Base-by-base conservation (phyloP, 2,329 filamentous ascomycete genomes). In the Aspergillus nomiae region DNA sequence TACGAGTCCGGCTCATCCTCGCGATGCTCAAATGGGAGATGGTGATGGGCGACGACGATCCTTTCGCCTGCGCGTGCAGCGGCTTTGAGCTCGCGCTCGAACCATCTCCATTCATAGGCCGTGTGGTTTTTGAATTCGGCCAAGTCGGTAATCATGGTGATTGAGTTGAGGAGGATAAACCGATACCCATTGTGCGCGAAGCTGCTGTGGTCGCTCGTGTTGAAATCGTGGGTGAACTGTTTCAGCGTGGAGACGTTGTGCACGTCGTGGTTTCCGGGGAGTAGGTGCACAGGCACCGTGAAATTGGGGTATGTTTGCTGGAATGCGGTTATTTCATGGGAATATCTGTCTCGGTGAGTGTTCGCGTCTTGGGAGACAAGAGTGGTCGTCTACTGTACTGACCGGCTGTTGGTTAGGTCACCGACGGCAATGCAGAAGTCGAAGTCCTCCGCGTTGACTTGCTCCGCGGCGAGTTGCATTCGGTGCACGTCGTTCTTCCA, bases 21-120 rank as follows among this genome's bases (percentile, higher is more conserved):
- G 8, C 46, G 12, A n/a, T 16, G 2, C n/a, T 59, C 58, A 16
- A 59, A 59, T 16, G 58, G 58, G n/a, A 54, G 46, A 30, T 59
- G 58, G 48, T 59, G 58, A 14, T 59, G 58, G 34, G 58, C 58
- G n/a, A 59, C 58, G 48, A 59, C 26, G 19, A 59, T 59, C 32
- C 50, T 12, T 30, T 59, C 45, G 16, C 34, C 34, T 4, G 30
- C 32, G 19, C 26, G 28, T 2, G 26, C 11, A 16, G 50, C 50
- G 0, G 26, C 14, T 21, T 53, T 34, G 26, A 53, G 50, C 28
- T 53, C 46, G 3, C 43, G 14, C 46, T 59, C 58, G 48, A 59
- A 59, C 58, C 58, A 59, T 24, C 10, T 28, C 58, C 58, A 59
- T 32, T 59, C 48, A 14, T 24, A 9, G n/a, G 21, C n/a, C 28